Evolutionary conservation across 768 basidiomycete genomes (phyloP), one percentile per base, ranked within the genome.

Genomic region (Saitozyma podzolica): DNA sequence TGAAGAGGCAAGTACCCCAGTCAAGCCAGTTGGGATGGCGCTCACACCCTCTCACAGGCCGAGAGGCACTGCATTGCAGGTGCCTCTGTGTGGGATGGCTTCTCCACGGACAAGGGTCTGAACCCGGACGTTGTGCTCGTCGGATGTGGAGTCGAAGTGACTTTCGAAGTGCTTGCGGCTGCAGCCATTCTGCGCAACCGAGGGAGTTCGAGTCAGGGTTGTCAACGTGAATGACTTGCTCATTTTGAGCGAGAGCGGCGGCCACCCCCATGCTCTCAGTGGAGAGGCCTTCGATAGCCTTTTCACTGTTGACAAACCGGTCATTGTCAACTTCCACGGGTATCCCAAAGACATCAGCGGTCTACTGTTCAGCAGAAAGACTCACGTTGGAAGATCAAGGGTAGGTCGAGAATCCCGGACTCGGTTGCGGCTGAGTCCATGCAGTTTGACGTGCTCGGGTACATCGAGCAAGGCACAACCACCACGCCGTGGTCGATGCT

Each of bases 201-300:
- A 84, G 20, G 82, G 83, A n/a, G 87, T 89, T 2, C 83, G 84
- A 9, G 84, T 96, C 37, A 87, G 92, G 43, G 89, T 94, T 60
- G 86, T 94, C 61, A 94, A 95, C 67, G 88, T 95, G 62, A 90
- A 90, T 61, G 92, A 95, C 71, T 82, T 94, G 50, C 88, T 96
- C 86, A 87, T 93, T 61, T 84, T 96, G 49, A 84, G 85, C 39
- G 82, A 84, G 6, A 76, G 74, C n/a, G 89, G 88, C 57, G 80
- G 83, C 10, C 78, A 80, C 64, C 77, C 78, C 3, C 78, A 80
- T 57, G 78, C 77, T 2, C 62, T 80, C 13, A 66, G 61, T 51
- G 62, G 68, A 50, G 73, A 74, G 41, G 64, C 70, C 0, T 74
- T 73, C 60, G 65, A 70, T 40, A 67, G 65, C 48, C 60, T 78